Base-by-base conservation (phyloP, 345 rosid genomes). In the Microthlaspi erraticum region DNA sequence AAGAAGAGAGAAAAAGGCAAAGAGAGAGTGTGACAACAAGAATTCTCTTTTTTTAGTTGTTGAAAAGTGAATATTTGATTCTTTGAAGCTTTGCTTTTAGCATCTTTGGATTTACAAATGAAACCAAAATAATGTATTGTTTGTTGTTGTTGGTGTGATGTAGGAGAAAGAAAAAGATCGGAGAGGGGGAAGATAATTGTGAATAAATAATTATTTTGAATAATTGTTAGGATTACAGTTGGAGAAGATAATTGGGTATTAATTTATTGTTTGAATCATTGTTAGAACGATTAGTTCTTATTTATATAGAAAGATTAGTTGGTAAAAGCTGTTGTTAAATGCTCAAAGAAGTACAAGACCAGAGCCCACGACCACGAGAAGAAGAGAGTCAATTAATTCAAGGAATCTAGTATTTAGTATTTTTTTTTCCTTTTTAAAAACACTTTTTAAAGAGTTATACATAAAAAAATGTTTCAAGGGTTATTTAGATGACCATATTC, bases 61-160 rank as follows among this genome's bases (percentile, higher is more conserved):
- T 39, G 18, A 14, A 65, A 73, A 48, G 61, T 50, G 14, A 19
- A 73, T 48, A 58, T 13, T 31, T 6, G 12, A 20, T 49, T 64
- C 23, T 46, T 44, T 6, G 20, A 56, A 56, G 36, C 37, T 44
- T 66, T 66, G 52, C 41, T 41, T 39, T 29, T 36, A n/a, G 23
- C 9, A 31, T 14, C 13, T 65, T 65, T 36, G 12, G 39, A 17
- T 9, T 56, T 64, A 26, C 18, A 56, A 56, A 46, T 49, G 13
- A 20, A 31, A 56, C 0, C n/a, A n/a, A 39, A 7, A 7, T 7
- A 31, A 34, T 74, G 62, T 43, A 33, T 59, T 50, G 72, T 55
- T 44, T 39, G 71, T 42, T 17, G 55, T 46, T 68, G 72, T 66
- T 74, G 72, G 50, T 74, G 78, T 66, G 68, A 65, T 74, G 66